These are phyloP conservation scores for Leishmania tropica DNA, from an alignment of 208 protist species.

Conservation along the genomic window DNA sequence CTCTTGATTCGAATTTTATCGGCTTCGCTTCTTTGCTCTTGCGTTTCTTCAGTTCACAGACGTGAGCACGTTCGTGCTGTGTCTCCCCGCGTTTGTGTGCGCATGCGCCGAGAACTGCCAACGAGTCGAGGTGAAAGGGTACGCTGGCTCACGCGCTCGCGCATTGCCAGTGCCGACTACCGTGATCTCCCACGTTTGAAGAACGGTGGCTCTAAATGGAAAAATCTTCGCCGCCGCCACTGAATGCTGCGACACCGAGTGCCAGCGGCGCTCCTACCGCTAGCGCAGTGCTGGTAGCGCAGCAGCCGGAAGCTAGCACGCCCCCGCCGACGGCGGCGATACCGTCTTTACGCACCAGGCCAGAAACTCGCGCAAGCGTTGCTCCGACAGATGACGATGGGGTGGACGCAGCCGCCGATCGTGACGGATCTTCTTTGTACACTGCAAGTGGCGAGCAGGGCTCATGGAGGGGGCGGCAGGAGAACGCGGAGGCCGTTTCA, in stretches of 20 bases:
- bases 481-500: not conserved
- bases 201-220: not conserved
- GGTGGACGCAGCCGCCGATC: not conserved
- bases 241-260: not conserved
- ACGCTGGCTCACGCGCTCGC: not conserved
- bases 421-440: not conserved
- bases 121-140: not conserved
- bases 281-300: not conserved
- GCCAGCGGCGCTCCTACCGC: not conserved
- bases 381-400: not conserved
- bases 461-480: not conserved
- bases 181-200: not conserved
- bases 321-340: not conserved
- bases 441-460: not conserved
- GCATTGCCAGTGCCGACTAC: not conserved
- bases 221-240: not conserved
- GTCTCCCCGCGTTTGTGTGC: not conserved
- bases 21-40: not conserved
- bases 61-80: not conserved
- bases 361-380: not conserved
- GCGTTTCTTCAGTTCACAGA: not conserved
- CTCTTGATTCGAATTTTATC: not conserved
- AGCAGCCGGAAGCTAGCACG: not conserved
- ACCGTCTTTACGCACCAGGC: not conserved
- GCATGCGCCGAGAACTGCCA: not conserved